These are phyloP conservation scores for Trichoderma orchidacearum DNA, from an alignment of 495 filamentous ascomycete genomes.

Conservation along the genomic window DNA sequence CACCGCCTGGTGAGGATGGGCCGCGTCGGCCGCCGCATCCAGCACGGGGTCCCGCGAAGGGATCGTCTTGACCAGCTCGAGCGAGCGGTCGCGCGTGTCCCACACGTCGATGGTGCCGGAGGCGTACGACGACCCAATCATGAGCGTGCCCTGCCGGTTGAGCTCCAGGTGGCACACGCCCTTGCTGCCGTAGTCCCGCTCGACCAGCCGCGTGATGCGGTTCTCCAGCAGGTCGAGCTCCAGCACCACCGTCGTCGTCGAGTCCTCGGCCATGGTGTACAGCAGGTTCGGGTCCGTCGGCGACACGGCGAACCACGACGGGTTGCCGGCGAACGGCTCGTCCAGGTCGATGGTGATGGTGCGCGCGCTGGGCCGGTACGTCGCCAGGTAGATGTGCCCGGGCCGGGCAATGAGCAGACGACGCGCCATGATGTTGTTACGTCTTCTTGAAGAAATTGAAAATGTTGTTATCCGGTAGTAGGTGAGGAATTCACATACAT, in stretches of 20 bases:
- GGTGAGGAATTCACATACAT: too few species aligned
- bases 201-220: background rate
- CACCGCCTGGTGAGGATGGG: conserved; percentile 20
- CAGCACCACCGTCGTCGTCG: conserved; percentile 9
- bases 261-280: conserved; percentile 18
- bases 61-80: conserved; percentile 11
- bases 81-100: conserved; percentile 11
- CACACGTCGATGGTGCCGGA: conserved; percentile 15
- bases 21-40: conserved; percentile 2
- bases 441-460: too few species aligned
- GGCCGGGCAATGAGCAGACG: conserved; percentile 15
- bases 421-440: background rate
- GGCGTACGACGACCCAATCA: conserved; percentile 16
- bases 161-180: conserved; percentile 20
- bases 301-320: conserved; percentile 17
- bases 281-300: conserved; percentile 7
- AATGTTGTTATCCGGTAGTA: too few species aligned
- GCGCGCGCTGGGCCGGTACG: conserved; percentile 10
- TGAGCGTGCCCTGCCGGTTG: conserved; percentile 14
- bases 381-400: conserved; percentile 12
- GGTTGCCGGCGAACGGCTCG: conserved; percentile 10
- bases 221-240: background rate
- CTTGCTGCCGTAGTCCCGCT: conserved; percentile 8
- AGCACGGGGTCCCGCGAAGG: conserved; percentile 8
- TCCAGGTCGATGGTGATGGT: conserved; percentile 15